Base-by-base conservation (phyloP, 495 filamentous ascomycete species). In the Chaetomium fimeti region DNA sequence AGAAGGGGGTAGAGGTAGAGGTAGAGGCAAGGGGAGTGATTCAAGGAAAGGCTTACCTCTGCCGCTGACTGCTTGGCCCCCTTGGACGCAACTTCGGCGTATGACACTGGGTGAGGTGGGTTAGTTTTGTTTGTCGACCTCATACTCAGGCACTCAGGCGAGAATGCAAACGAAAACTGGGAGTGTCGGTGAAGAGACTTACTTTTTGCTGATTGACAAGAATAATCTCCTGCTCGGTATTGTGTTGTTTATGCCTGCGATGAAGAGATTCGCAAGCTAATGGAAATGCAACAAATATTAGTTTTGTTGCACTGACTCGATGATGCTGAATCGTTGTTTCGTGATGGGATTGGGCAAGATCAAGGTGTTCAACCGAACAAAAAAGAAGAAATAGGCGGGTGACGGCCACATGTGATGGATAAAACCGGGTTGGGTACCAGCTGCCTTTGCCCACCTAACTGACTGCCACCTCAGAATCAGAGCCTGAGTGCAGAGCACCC, bases 61-160 rank as follows among this genome's bases (percentile, higher is more conserved):
- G 88, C 80, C n/a, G 87, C 82, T 49, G 84, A 77, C 75, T 91
- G 88, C 75, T 85, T 87, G 27, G 89, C 87, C 45, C 90, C 90
- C 67, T 85, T 88, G 45, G 88, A 85, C 60, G 88, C 89, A 67
- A 84, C 83, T 65, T 88, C 83, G 70, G 90, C 89, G 80, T 93
- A 93, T 57, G 89, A 92, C 88, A 91, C 91, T 78, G 32, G 28
- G 9, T 15, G 47, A 36, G 47, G 8, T 25, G 42, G 52, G 52
- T 59, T 64, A 60, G 45, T 32, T 13, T 28, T 15, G 24, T 6
- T 28, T n/a, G 29, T 22, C 40, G 29, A 8, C 9, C 2, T 8
- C 3, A 12, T 4, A 22, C 18, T 28, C 27, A n/a, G 28, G 18
- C 13, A 38, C 29, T 32, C 20, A 11, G 22, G 47, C 1, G 20